These are phyloP conservation scores for Balamuthia mandrillaris DNA, from an alignment of 208 protist genomes.

Conservation along the genomic window DNA sequence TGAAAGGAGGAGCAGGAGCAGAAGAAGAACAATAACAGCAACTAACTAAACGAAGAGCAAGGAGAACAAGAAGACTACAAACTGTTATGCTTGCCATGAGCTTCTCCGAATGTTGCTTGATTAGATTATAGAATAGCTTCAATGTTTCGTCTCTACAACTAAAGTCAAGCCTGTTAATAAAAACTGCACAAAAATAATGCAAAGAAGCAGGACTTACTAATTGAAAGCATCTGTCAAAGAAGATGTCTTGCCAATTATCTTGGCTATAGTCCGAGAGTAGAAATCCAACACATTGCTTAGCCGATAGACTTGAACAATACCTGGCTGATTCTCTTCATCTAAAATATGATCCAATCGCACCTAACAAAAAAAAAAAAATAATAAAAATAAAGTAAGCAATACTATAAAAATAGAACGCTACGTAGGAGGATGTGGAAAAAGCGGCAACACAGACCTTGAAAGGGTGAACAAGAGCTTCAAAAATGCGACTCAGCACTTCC, in stretches of 20 bases:
- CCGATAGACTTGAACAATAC: slow-evolving; percentile 38
- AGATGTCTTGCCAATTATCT: neutral
- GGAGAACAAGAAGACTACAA: too few relatives aligned
- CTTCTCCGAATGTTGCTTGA: neutral
- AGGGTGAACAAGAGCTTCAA: slow-evolving; percentile 44
- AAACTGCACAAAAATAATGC: neutral
- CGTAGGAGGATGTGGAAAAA: neutral
- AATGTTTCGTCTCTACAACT: slow-evolving; percentile 29
- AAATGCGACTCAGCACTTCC: slow-evolving; percentile 42
- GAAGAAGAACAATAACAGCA: too few relatives aligned
- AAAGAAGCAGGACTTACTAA: neutral
- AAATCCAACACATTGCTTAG: slow-evolving; percentile 51
- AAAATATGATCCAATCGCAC: slow-evolving; percentile 49
- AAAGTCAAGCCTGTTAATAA: neutral
- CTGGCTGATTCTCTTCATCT: slow-evolving; percentile 30
- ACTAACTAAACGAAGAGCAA: too few relatives aligned
- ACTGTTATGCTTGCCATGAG: too few relatives aligned
- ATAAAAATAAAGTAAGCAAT: neutral
- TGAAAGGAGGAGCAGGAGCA: neutral
- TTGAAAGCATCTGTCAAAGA: neutral
- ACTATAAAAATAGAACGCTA: neutral
- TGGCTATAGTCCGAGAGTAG: slow-evolving; percentile 36
- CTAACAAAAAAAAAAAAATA: neutral
- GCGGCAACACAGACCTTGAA: neutral
- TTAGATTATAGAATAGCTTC: neutral